Evolutionary conservation across 202 grass and related monocot species (phyloP).

Genomic region (Tripidium arundinaceum): DNA sequence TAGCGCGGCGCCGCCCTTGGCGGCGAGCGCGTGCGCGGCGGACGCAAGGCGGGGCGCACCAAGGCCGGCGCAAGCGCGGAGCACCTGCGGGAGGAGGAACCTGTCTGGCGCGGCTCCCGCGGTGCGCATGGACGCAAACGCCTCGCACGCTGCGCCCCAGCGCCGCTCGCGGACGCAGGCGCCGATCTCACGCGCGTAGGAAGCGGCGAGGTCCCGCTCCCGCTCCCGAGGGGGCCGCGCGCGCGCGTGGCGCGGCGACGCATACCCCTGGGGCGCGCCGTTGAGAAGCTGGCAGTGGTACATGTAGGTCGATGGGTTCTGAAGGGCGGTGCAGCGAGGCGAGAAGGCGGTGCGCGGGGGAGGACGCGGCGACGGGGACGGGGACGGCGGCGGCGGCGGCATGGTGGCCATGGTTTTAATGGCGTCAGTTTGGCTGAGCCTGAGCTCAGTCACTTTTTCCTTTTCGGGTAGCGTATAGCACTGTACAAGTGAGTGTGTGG

Average conservation of each 20-base stretch:
- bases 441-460: neutral
- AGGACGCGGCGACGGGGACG: neutral
- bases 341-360: conserved; percentile 13
- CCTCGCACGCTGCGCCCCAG: conserved; percentile 45
- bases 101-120: conserved; percentile 46
- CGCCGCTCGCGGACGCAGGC: conserved; percentile 40
- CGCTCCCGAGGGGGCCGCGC: neutral
- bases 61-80: conserved; percentile 55
- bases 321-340: conserved; percentile 21
- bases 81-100: conserved; percentile 69
- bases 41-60: conserved; percentile 27
- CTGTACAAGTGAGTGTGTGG: conserved; percentile 8
- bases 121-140: conserved; percentile 47
- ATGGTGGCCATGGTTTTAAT: conserved; percentile 46
- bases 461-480: conserved; percentile 3
- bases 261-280: conserved; percentile 1
- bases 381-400: too few relatives aligned
- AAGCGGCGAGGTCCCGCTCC: conserved; percentile 14
- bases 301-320: neutral
- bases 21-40: conserved; percentile 44
- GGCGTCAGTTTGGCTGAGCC: conserved; percentile 34
- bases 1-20: conserved; percentile 27
- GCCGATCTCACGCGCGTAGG: conserved; percentile 46
- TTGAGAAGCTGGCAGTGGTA: conserved; percentile 23
- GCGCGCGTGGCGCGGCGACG: conserved; percentile 1